Conservation (phyloP, 225 moss, liverwort and hornwort genomes). For the Pleurozium schreberi region DNA sequence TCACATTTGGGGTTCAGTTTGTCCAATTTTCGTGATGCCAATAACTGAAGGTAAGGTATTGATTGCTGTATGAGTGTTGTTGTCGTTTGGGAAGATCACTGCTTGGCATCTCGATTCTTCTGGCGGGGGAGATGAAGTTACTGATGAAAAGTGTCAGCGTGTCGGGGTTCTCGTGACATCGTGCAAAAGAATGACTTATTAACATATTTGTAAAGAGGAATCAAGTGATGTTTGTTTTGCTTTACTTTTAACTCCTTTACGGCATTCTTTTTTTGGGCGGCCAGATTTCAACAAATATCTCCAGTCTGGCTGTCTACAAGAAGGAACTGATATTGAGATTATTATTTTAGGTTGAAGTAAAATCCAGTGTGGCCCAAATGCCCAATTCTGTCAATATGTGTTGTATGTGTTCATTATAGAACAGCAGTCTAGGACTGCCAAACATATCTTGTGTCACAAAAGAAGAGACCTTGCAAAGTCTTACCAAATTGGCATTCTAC, state of each 20-base stretch:
- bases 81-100: background rate
- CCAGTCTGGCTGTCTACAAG: background rate
- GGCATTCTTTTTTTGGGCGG: background rate
- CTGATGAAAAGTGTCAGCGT: background rate
- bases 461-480: background rate
- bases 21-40: no score
- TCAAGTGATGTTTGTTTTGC: background rate
- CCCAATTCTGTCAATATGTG: background rate
- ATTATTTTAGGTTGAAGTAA: background rate
- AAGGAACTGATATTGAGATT: background rate
- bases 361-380: no score
- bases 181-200: background rate
- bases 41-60: no score
- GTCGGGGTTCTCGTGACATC: background rate
- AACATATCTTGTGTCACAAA: background rate
- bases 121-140: no score
- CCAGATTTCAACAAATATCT: background rate
- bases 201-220: background rate
- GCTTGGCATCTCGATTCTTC: background rate
- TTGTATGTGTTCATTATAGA: no score
- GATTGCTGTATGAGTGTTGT: background rate
- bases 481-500: background rate
- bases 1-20: background rate
- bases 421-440: fast-evolving
- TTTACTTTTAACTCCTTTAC: background rate